These are phyloP conservation scores for Corylus heterophylla DNA, from an alignment of 306 rosid genomes.

Conservation along the genomic window DNA sequence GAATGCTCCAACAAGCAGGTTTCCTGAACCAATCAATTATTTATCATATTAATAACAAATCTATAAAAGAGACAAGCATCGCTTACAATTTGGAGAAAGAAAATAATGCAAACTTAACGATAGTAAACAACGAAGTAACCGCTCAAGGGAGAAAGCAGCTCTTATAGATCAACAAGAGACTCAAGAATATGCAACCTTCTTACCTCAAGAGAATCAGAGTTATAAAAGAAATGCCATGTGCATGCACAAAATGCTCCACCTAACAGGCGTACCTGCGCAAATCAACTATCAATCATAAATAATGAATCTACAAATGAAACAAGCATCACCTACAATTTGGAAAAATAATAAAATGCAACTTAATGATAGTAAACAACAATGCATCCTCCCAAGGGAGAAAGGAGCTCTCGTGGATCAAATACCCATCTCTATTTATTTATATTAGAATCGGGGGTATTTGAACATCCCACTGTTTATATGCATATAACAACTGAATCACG, in stretches of 20 bases:
- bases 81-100: too few species aligned
- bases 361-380: not conserved
- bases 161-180: too few species aligned
- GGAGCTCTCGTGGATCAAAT: not conserved
- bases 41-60: too few species aligned
- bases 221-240: constrained; percentile 98
- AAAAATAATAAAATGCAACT: not conserved
- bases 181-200: constrained; percentile 4
- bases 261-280: constrained; percentile 76
- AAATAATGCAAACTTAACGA: too few species aligned
- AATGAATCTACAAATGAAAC: not conserved
- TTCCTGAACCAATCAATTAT: too few species aligned
- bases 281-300: constrained; percentile 4
- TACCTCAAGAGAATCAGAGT: constrained; percentile 88
- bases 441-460: not conserved
- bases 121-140: too few species aligned
- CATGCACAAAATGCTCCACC: constrained; percentile 97
- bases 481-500: not conserved
- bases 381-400: not conserved
- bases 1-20: not conserved
- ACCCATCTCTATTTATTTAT: not conserved
- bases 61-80: too few species aligned
- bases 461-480: not conserved
- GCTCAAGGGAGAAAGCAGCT: too few species aligned
- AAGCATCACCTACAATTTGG: not conserved